These are phyloP conservation scores for Penstemon barbatus DNA, from an alignment of 257 asterid species.

Conservation along the genomic window DNA sequence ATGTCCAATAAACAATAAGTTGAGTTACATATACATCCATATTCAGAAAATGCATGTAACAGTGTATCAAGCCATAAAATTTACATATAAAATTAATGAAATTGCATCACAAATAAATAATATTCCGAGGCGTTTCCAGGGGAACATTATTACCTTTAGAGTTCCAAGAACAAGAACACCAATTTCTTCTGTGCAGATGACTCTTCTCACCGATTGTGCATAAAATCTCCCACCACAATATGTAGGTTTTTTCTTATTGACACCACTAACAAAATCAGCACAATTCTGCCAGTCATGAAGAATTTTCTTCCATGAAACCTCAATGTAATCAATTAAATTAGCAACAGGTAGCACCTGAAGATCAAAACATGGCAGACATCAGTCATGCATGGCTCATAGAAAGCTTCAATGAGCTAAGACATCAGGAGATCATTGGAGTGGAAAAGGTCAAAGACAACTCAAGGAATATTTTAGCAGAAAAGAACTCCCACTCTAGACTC, in stretches of 20 bases:
- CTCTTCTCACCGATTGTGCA: slow-evolving; percentile 45
- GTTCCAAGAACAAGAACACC: slow-evolving; percentile 71
- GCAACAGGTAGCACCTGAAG: slow-evolving; percentile 78
- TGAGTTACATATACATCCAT: slow-evolving; percentile 6
- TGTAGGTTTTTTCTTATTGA: slow-evolving; percentile 28
- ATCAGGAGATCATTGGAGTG: not conserved
- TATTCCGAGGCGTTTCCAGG: not conserved
- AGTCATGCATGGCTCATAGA: not conserved
- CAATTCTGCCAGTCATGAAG: slow-evolving; percentile 32
- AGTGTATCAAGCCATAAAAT: slow-evolving; percentile 19
- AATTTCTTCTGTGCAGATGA: slow-evolving; percentile 49
- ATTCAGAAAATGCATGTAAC: not conserved
- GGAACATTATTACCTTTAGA: slow-evolving; percentile 53
- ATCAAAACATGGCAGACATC: slow-evolving; percentile 20
- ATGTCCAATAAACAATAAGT: not conserved
- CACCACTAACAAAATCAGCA: slow-evolving; percentile 32
- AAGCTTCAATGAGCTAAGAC: slow-evolving; percentile 6
- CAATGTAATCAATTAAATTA: slow-evolving; percentile 58
- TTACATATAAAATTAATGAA: slow-evolving; percentile 14
- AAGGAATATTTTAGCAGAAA: slow-evolving; percentile 27
- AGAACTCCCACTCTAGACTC: slow-evolving; percentile 35
- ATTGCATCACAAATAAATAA: slow-evolving; percentile 24
- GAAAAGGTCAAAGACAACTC: slow-evolving; percentile 10
- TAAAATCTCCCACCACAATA: slow-evolving; percentile 59
- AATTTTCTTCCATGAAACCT: slow-evolving; percentile 55